Base-by-base conservation (phyloP, 441 rosid genomes). In the Erysimum cheiri region DNA sequence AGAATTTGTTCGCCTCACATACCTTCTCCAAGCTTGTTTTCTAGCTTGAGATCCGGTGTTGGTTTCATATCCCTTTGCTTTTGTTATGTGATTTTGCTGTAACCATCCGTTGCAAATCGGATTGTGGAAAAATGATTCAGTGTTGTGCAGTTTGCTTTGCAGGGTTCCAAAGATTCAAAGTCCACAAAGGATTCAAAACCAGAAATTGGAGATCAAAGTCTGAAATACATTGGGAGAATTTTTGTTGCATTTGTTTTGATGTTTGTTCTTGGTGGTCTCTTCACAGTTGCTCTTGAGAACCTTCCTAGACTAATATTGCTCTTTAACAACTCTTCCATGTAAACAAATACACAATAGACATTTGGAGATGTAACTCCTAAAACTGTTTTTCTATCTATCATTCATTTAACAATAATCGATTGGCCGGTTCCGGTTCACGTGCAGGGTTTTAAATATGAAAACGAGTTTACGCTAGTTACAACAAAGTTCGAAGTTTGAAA, bases 221-320 rank as follows among this genome's bases (percentile, higher is more conserved):
- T 37, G 33, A 37, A 63, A 66, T 89, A 91, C 81, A 44, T 86
- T 5, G 83, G 79, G 26, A 93, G 89, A 73, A 88, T 91, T 80
- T 8, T 82, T 5, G 1, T 88, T 8, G 97, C 95, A 17, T 87
- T 91, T 65, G 4, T 88, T 48, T 62, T 89, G 66, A 85, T 93
- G 73, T 91, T 91, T 70, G 52, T 82, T 32, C 85, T 93, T 36
- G 97, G 89, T 68, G 90, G 83, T 1, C 48, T 84, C 60, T 86
- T 93, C 59, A 85, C 91, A 33, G 0, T 88, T 58, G 90, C 88
- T 29, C 97, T 93, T 31, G 92, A 89, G 72, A 89, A 84, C 70
- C 96, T 93, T 80, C 97, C 96, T 19, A 46, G 37, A 50, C 46
- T 88, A 15, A 76, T 89, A 46, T 70, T 83, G 67, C 79, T 81